Evolutionary conservation across 108 stramenopile genomes (phyloP).

Genomic region (Skeletonema menzelii): DNA sequence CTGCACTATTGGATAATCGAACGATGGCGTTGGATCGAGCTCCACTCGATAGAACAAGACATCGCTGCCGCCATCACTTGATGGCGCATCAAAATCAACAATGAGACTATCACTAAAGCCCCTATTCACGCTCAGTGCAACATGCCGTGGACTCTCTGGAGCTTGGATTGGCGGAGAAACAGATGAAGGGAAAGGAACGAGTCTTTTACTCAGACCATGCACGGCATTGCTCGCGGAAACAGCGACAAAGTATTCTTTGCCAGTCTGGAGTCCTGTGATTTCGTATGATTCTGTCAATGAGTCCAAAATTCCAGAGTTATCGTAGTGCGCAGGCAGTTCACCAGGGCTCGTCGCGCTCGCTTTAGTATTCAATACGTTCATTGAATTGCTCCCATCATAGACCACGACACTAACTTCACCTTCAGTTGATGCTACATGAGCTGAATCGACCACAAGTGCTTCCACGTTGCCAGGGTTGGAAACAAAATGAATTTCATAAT

Average conservation of each 20-base stretch:
- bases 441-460: slow-evolving; percentile 51
- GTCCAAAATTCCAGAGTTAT: slow-evolving; percentile 39
- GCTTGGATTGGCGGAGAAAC: slow-evolving; percentile 60
- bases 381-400: slow-evolving; percentile 64
- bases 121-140: slow-evolving; percentile 59
- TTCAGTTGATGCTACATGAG: slow-evolving; percentile 38
- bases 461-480: slow-evolving; percentile 59
- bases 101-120: slow-evolving; percentile 62
- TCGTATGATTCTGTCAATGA: slow-evolving; percentile 46
- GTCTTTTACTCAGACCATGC: slow-evolving; percentile 61
- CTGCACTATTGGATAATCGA: slow-evolving; percentile 73
- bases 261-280: slow-evolving; percentile 64
- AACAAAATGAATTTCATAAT: slow-evolving; percentile 59
- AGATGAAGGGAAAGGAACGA: slow-evolving; percentile 30
- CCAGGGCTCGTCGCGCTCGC: slow-evolving; percentile 49
- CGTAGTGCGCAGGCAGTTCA: slow-evolving; percentile 68
- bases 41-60: slow-evolving; percentile 78
- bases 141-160: slow-evolving; percentile 61
- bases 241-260: slow-evolving; percentile 64
- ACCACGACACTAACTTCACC: slow-evolving; percentile 47
- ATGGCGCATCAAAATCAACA: slow-evolving; percentile 58
- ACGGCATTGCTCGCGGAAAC: slow-evolving; percentile 71
- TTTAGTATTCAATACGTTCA: slow-evolving; percentile 45
- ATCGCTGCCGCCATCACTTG: slow-evolving; percentile 65
- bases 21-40: slow-evolving; percentile 70